Evolutionary conservation across 2,329 filamentous ascomycete genomes (phyloP), one percentile per base, ranked within the genome.

Genomic region (Hypoxylon sp.): DNA sequence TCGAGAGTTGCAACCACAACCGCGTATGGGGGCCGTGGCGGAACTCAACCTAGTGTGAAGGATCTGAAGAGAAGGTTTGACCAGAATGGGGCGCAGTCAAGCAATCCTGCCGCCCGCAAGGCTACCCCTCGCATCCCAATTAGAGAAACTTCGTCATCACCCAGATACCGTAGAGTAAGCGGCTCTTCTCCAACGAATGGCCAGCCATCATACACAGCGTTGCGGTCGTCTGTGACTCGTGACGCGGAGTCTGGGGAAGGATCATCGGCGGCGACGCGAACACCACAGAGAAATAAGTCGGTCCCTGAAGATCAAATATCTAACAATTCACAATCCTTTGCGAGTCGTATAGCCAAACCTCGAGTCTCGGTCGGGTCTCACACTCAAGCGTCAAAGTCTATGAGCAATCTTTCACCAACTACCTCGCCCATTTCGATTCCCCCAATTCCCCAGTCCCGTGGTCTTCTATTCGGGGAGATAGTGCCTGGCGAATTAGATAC

Each of bases 21-120:
- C 70, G 68, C 51, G 14, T 50, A 67, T 46, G 70, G 66, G 54
- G 46, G 42, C 56, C 72, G 78, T 80, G 69, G 65, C 68, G 72
- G 71, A 26, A 74, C 73, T 53, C 85, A 90, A 70, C 83, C 88
- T n/a, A 94, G 90, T 64, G 91, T 96, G 71, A 93, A 90, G 79
- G 92, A 96, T 74, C 82, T 96, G 67, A 89, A 92, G 73, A 92
- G 90, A 78, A 89, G 87, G 57, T 96, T 95, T 79, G 91, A 95
- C 77, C 87, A 89, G 74, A 88, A 84, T 70, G 81, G 77, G 48
- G 67, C 74, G 22, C 68, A 73, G 56, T 40, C 61, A 22, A 70
- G 70, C 48, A 67, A 77, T 64, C 72, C 77, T 44, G 74, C 79
- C 57, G 70, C 77, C 58, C 79, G 79, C 66, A 79, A 78, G 69